phyloP scores from a whole-genome alignment of 2,329 filamentous ascomycete species.

The Exophiala xenobiotica region DNA sequence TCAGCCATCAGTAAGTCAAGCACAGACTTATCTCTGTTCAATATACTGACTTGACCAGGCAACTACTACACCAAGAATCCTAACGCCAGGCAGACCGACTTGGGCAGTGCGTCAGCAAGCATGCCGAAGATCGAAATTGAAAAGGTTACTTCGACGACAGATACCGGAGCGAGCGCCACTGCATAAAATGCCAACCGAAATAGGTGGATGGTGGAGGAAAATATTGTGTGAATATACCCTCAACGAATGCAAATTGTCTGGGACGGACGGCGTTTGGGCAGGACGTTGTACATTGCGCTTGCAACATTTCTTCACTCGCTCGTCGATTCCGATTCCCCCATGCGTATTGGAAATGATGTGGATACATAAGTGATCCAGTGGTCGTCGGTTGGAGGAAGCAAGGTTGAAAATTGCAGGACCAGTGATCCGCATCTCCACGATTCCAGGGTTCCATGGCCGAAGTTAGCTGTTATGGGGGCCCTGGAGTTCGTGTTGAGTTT shows the following conservation, averaged over 20 bases:
- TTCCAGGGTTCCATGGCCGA: neutral
- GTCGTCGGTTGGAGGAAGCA: neutral
- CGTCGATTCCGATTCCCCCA: too few relatives aligned
- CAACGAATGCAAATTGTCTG: too few relatives aligned
- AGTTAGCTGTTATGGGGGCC: neutral
- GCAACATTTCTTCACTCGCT: too few relatives aligned
- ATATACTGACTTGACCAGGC: neutral
- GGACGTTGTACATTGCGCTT: too few relatives aligned
- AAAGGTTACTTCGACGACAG: conserved; percentile 50
- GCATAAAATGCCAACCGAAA: conserved; percentile 11
- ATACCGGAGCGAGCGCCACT: conserved; percentile 26
- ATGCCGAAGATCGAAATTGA: conserved; percentile 66
- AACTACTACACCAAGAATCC: conserved; percentile 81
- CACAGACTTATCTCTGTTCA: neutral
- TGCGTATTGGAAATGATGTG: too few relatives aligned
- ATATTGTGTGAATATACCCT: neutral
- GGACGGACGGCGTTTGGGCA: too few relatives aligned
- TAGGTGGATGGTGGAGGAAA: neutral
- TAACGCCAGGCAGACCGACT: conserved; percentile 68
- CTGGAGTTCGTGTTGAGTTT: neutral
- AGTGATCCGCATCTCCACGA: neutral
- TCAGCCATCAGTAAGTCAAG: conserved; percentile 62
- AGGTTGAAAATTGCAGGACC: neutral
- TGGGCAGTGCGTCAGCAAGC: conserved; percentile 65
- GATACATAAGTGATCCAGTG: too few relatives aligned